Evolutionary conservation across 352 stramenopile genomes (phyloP).

Genomic region (Pythium scleroteichum): DNA sequence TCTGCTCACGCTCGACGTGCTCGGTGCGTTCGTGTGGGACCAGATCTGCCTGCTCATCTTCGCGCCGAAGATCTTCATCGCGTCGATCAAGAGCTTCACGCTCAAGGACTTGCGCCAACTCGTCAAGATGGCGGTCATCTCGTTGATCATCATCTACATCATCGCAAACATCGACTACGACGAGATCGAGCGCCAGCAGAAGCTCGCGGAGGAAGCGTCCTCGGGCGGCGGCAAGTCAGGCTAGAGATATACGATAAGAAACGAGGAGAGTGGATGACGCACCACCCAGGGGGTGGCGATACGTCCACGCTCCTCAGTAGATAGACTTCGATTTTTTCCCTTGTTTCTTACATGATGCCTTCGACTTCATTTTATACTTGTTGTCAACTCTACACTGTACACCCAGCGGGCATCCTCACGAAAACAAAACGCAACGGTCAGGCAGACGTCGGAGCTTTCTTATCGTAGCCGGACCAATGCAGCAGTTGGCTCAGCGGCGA

Average conservation of each 20-base stretch:
- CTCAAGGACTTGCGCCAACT: constrained; percentile 80
- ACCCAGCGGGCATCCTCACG: neutral
- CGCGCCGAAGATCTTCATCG: constrained; percentile 85
- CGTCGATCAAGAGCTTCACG: constrained; percentile 71
- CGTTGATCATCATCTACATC: constrained; percentile 84
- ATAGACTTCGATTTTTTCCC: constrained; percentile 1
- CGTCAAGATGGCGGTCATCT: constrained; percentile 84
- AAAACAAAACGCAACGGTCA: neutral
- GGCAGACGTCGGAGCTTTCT: neutral
- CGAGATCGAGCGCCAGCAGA: constrained; percentile 87
- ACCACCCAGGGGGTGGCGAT: too few species aligned
- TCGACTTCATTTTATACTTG: constrained; percentile 1
- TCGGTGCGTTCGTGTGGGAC: constrained; percentile 87
- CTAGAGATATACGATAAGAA: neutral
- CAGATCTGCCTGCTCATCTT: constrained; percentile 85
- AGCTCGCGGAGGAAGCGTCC: constrained; percentile 61
- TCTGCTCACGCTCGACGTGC: constrained; percentile 80
- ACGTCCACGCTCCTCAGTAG: neutral
- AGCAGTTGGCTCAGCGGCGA: constrained; percentile 79
- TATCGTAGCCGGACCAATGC: constrained; percentile 68
- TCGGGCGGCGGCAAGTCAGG: neutral
- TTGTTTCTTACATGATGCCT: neutral
- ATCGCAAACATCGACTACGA: constrained; percentile 90
- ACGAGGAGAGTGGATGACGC: neutral
- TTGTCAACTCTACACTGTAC: neutral